These are phyloP conservation scores for Areca catechu DNA, from an alignment of 176 grass and related monocot species.

Conservation along the genomic window DNA sequence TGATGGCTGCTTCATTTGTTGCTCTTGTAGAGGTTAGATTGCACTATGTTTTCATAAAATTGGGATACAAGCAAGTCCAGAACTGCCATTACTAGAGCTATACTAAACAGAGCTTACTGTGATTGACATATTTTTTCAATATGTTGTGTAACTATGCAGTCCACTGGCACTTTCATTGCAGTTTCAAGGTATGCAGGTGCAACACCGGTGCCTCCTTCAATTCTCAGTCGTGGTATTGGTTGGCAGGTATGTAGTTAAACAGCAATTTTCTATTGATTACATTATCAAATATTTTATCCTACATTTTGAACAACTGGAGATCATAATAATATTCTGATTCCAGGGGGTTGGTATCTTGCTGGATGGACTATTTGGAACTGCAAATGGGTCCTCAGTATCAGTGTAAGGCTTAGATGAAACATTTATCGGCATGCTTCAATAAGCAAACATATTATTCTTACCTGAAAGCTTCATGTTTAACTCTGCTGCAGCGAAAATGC, in stretches of 20 bases:
- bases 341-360: conserved; percentile 78
- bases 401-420: conserved; percentile 35
- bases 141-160: conserved; percentile 29
- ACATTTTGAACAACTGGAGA: not conserved
- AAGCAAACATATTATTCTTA: too few relatives aligned
- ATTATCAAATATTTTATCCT: too few relatives aligned
- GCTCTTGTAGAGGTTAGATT: conserved; percentile 71
- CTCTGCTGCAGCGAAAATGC: too few relatives aligned
- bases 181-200: conserved; percentile 83
- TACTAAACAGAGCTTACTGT: not conserved
- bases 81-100: not conserved
- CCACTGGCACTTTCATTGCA: conserved; percentile 74
- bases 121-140: not conserved
- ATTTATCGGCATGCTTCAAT: too few relatives aligned
- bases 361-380: conserved; percentile 76
- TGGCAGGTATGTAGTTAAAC: conserved; percentile 57
- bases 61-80: not conserved
- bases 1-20: conserved; percentile 92
- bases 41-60: not conserved
- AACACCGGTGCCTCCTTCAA: conserved; percentile 70
- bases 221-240: conserved; percentile 79
- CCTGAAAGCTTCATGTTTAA: too few relatives aligned
- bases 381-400: conserved; percentile 54
- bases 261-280: too few relatives aligned
- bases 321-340: conserved; percentile 3